Evolutionary conservation across 1,139 yeast genomes (phyloP).

Genomic region (Wickerhamiella pararugosa): DNA sequence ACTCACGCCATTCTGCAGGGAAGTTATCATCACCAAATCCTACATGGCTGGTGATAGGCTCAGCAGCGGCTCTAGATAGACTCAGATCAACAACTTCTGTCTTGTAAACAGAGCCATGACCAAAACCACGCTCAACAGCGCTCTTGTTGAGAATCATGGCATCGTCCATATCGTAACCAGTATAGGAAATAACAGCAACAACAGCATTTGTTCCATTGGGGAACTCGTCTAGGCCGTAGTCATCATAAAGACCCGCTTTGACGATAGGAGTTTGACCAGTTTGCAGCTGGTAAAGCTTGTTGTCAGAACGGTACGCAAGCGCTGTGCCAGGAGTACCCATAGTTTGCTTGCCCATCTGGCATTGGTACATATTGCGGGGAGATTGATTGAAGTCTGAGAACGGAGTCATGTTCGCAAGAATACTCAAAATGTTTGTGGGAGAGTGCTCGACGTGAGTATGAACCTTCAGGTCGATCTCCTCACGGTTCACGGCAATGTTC

Average conservation of each 20-base stretch:
- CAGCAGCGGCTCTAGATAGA: conserved; percentile 73
- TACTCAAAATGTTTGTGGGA: conserved; percentile 88
- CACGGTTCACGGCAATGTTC: conserved; percentile 90
- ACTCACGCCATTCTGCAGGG: conserved; percentile 83
- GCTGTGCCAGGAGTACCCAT: conserved; percentile 99
- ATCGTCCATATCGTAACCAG: conserved; percentile 99
- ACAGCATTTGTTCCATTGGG: conserved; percentile 98
- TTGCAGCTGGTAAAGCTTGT: conserved; percentile 82
- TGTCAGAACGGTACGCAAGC: conserved; percentile 80
- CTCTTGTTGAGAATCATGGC: conserved; percentile 97
- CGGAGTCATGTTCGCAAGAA: conserved; percentile 91
- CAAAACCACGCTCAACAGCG: conserved; percentile 96
- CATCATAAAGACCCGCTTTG: conserved; percentile 83
- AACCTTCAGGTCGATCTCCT: conserved; percentile 64
- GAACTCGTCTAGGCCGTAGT: conserved; percentile 94
- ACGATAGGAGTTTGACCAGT: conserved; percentile 97
- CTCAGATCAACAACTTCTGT: conserved; percentile 81
- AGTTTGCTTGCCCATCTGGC: conserved; percentile 99
- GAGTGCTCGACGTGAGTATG: conserved; percentile 91
- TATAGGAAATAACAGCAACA: conserved; percentile 95
- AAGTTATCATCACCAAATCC: conserved; percentile 90
- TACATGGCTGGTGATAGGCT: conserved; percentile 85
- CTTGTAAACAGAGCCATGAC: conserved; percentile 91
- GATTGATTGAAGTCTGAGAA: conserved; percentile 97
- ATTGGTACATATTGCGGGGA: conserved; percentile 98